Evolutionary conservation across 106 monocot genomes (phyloP).

Genomic region (Apostasia shenzhenica): DNA sequence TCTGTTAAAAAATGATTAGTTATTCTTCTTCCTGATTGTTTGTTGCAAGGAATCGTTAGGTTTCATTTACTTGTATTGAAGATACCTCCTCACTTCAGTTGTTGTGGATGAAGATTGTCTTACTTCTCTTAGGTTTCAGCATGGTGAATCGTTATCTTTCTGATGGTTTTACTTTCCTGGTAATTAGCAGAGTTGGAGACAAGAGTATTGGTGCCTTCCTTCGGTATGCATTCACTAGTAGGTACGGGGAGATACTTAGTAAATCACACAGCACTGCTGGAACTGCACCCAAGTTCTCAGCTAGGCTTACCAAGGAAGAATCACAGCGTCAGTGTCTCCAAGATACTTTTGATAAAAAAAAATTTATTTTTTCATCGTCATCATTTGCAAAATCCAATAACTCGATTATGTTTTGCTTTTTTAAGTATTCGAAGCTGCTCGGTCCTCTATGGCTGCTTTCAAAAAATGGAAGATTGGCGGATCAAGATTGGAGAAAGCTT

Average conservation of each 20-base stretch:
- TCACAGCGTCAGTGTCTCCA: conserved; percentile 24
- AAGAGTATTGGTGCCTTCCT: conserved; percentile 51
- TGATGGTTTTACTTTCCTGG: too few species aligned
- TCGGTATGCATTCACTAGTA: conserved; percentile 43
- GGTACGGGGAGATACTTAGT: conserved; percentile 58
- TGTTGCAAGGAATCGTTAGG: too few species aligned
- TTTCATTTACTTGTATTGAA: too few species aligned
- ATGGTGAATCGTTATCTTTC: too few species aligned
- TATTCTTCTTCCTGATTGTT: too few species aligned
- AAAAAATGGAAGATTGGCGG: conserved; percentile 58
- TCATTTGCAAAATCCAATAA: not conserved
- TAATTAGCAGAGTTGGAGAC: conserved; percentile 7
- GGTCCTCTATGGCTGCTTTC: conserved; percentile 49
- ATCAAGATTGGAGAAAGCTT: conserved; percentile 51
- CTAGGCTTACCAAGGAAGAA: conserved; percentile 55
- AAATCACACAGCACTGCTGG: conserved; percentile 47
- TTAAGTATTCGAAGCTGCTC: conserved; percentile 61
- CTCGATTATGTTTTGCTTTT: not conserved
- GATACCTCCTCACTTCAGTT: too few species aligned
- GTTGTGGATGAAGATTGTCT: too few species aligned
- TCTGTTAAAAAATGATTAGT: too few species aligned
- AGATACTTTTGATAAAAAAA: not conserved
- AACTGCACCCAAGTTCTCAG: conserved; percentile 31
- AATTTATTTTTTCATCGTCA: not conserved
- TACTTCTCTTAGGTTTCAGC: too few species aligned